A percentile compares a stretch with the other conserved stretches of the same genome.
Conservation (phyloP, 208 protist species). For the Wallacemonas sp. region DNA sequence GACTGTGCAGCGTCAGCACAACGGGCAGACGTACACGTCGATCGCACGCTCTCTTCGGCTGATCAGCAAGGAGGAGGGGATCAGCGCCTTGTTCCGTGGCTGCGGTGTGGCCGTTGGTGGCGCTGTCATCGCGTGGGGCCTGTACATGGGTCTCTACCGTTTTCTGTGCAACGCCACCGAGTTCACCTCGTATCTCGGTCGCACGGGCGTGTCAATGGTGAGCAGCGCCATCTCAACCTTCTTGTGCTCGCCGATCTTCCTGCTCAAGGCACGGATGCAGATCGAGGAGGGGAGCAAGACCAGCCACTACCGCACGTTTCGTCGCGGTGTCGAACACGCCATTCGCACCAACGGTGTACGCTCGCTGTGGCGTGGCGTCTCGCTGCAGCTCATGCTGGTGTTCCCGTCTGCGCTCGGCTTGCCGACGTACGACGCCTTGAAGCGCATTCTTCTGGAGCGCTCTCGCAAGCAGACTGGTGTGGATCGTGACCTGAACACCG, state of each 20-base stretch:
- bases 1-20: slow-evolving; percentile 46
- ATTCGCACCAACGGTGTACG: slow-evolving; percentile 61
- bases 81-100: slow-evolving; percentile 52
- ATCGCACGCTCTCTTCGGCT: slow-evolving; percentile 28
- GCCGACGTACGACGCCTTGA: slow-evolving; percentile 84
- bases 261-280: slow-evolving; percentile 86
- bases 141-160: slow-evolving; percentile 77
- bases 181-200: slow-evolving; percentile 43
- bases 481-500: slow-evolving; percentile 44
- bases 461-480: slow-evolving; percentile 3
- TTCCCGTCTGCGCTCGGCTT: slow-evolving; percentile 76
- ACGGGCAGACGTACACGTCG: slow-evolving; percentile 54
- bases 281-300: slow-evolving; percentile 54
- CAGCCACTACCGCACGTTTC: slow-evolving; percentile 68
- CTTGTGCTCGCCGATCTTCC: slow-evolving; percentile 57
- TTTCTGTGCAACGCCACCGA: slow-evolving; percentile 54
- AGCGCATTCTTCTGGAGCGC: slow-evolving; percentile 49
- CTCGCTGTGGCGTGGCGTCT: slow-evolving; percentile 77
- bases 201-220: slow-evolving; percentile 40
- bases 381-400: slow-evolving; percentile 73
- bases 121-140: slow-evolving; percentile 48
- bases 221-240: slow-evolving; percentile 48
- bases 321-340: slow-evolving; percentile 43
- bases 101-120: slow-evolving; percentile 46
- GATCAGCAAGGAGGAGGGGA: slow-evolving; percentile 50